Percentiles rank a stretch among this genome's conserved stretches.
phyloP scores from a whole-genome alignment of 2,329 filamentous ascomycete species.

The Seiridium unicorne region DNA sequence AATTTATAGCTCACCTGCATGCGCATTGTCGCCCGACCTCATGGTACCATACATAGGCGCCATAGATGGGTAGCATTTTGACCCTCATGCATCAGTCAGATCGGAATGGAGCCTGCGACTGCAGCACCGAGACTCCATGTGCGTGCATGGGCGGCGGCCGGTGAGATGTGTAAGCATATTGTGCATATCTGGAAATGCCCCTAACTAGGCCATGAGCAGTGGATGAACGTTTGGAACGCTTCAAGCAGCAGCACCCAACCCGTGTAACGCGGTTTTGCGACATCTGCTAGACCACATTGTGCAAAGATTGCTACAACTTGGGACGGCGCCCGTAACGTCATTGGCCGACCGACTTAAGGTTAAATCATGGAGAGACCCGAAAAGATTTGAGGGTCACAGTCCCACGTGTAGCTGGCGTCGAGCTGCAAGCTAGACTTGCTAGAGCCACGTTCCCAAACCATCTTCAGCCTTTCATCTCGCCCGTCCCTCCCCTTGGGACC shows the following conservation, averaged over 20 bases:
- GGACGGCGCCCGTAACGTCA: background rate
- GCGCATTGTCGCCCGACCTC: background rate
- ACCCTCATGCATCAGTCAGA: background rate
- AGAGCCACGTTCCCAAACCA: background rate
- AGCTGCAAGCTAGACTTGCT: background rate
- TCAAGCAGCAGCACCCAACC: background rate
- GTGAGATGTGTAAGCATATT: background rate
- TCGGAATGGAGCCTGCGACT: background rate
- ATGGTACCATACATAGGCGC: conserved; percentile 5
- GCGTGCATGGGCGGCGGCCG: background rate
- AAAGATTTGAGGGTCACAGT: conserved; percentile 7
- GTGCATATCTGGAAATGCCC: background rate
- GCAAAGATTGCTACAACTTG: background rate
- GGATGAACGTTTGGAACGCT: background rate
- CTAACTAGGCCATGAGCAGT: background rate
- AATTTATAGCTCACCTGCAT: background rate
- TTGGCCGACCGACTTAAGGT: conserved; percentile 7
- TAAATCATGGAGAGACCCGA: conserved; percentile 10
- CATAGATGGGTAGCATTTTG: background rate
- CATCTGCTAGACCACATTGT: background rate
- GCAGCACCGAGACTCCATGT: background rate
- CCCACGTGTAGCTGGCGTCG: conserved; percentile 1
- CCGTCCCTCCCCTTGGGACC: background rate
- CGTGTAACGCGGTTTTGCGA: background rate
- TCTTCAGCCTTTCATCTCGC: background rate